A percentile compares a stretch with the other conserved stretches of the same genome.
Conservation (phyloP, 2,329 filamentous ascomycete species). For the Aspergillus novofumigatus region DNA sequence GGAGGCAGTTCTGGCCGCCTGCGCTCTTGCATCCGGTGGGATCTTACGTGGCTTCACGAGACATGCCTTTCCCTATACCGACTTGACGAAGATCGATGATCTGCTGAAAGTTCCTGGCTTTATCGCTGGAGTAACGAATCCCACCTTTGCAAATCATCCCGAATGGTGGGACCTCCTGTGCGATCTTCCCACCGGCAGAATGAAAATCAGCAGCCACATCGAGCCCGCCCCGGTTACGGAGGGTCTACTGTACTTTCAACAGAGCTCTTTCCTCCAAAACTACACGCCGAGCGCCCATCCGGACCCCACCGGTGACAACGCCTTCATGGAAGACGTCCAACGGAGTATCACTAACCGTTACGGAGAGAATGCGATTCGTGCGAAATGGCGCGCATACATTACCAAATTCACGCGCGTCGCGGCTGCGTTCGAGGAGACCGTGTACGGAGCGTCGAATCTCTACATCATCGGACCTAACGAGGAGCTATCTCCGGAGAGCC, state of each 20-base stretch:
- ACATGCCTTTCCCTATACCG: slow-evolving; percentile 96
- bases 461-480: slow-evolving; percentile 75
- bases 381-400: slow-evolving; percentile 95
- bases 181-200: slow-evolving; percentile 83
- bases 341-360: slow-evolving; percentile 79
- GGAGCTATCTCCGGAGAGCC: slow-evolving; percentile 49
- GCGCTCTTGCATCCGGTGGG: slow-evolving; percentile 86
- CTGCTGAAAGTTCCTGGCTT: slow-evolving; percentile 94
- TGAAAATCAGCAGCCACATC: slow-evolving; percentile 90
- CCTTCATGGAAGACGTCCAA: slow-evolving; percentile 84
- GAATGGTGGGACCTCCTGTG: slow-evolving; percentile 99
- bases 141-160: slow-evolving; percentile 87
- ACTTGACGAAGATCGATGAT: slow-evolving; percentile 96
- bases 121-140: slow-evolving; percentile 96
- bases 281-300: slow-evolving; percentile 27
- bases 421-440: slow-evolving; percentile 89
- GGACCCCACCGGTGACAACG: slow-evolving; percentile 79
- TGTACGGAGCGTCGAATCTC: slow-evolving; percentile 87
- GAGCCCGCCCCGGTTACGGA: slow-evolving; percentile 78
- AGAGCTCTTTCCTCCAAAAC: slow-evolving; percentile 36
- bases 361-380: slow-evolving; percentile 82
- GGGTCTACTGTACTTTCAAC: slow-evolving; percentile 80
- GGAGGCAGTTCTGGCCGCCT: slow-evolving; percentile 96
- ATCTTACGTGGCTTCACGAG: slow-evolving; percentile 90
- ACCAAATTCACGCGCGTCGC: slow-evolving; percentile 87